Evolutionary conservation across 768 basidiomycete species (phyloP).

Genomic region (Boletellus ananiceps): DNA sequence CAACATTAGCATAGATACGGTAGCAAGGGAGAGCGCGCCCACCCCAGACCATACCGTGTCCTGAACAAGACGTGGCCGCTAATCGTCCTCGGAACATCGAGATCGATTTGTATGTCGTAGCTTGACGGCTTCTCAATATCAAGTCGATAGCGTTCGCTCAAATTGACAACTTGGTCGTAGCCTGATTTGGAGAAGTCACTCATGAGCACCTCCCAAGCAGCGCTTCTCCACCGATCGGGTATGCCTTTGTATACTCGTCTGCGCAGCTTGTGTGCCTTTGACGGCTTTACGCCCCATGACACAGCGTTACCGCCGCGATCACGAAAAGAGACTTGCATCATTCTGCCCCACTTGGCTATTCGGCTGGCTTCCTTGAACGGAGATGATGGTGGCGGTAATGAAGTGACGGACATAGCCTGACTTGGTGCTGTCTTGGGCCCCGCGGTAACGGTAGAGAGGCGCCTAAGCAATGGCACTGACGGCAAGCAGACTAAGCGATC

Average conservation of each 20-base stretch:
- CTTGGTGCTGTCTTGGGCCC: conserved; percentile 45
- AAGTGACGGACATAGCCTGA: conserved; percentile 41
- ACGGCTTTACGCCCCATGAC: conserved; percentile 62
- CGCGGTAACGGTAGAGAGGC: conserved; percentile 42
- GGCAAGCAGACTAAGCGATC: conserved; percentile 79
- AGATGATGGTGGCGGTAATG: conserved; percentile 45
- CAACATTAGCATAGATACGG: conserved; percentile 8
- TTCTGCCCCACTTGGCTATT: conserved; percentile 92
- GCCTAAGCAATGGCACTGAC: conserved; percentile 56
- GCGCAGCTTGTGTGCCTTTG: conserved; percentile 66
- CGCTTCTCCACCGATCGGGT: conserved; percentile 92
- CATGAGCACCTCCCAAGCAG: conserved; percentile 86
- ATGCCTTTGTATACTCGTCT: conserved; percentile 90
- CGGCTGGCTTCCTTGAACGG: conserved; percentile 63
- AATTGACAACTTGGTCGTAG: conserved; percentile 39
- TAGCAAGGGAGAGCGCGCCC: conserved; percentile 29
- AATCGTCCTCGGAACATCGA: conserved; percentile 96
- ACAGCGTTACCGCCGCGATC: conserved; percentile 76
- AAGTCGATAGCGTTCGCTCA: conserved; percentile 52
- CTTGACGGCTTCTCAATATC: conserved; percentile 74
- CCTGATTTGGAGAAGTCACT: conserved; percentile 46
- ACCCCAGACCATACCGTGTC: conserved; percentile 95
- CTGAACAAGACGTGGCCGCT: conserved; percentile 91
- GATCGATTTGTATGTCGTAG: conserved; percentile 95
- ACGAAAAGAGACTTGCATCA: conserved; percentile 67